Evolutionary conservation across 2,329 filamentous ascomycete species (phyloP), one percentile per base, ranked within the genome.

Genomic region (Pleochaeta shiraiana): DNA sequence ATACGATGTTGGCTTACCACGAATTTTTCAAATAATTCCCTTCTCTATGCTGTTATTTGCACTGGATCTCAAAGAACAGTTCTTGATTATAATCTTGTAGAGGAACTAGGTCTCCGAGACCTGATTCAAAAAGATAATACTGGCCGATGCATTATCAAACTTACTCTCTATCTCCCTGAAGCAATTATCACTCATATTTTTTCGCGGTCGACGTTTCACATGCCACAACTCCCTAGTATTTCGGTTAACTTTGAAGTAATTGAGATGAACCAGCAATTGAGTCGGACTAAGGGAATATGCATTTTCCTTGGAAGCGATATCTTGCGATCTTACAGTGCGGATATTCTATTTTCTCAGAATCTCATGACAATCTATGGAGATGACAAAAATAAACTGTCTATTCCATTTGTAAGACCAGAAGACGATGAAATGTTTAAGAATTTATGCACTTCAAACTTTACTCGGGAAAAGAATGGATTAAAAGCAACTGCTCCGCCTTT

Each of bases 1-100:
- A 88, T 97, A 65, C 86, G 93, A 67, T 98, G 93, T 77, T 97
- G 93, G 91, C 79, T 97, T 69, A 92, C 88, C 30, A 87, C 85
- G 39, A 86, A 89, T 70, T 97, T 95, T 75, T 92, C 90, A 16
- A 92, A 95, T 72, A 85, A 87, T 68, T 87, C 90, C 11, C 80
- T 97, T 19, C 79, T 96, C 4, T 97, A 97, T 72, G 93, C 91
- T 39, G 91, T 90, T 37, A 79, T 97, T 1, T 97, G 93, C 74
- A 92, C 89, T 1, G 93, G 92, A 1, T 95, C 93, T 4, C 90
- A 91, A 73, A 86, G 84, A 69, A 97, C 93, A 0, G 84, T 83
- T n/a, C 76, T 98, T 57, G 87, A 93, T 65, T 80, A 82, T 69
- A 82, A 83, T 5, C 79, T 96, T 63, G 77, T 96, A 62, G 83